phyloP scores from a whole-genome alignment of 2,329 filamentous ascomycete species.

The Dichotomopilus funicola region DNA sequence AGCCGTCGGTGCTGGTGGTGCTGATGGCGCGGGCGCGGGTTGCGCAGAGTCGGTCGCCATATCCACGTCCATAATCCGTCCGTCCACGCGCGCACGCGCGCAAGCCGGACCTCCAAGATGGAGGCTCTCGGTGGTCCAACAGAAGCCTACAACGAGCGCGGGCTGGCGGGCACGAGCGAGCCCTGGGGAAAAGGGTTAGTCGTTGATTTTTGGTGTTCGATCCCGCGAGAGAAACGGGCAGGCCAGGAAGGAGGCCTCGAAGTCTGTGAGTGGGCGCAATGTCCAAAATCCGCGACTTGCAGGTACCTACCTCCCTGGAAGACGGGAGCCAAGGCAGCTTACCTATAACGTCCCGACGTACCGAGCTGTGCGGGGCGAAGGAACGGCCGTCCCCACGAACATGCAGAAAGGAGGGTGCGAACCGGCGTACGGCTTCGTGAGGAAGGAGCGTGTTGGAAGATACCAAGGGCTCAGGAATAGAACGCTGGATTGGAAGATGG shows the following conservation, averaged over 20 bases:
- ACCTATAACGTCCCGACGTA: background rate
- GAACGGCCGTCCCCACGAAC: background rate
- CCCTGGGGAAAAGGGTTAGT: background rate
- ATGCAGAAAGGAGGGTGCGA: too few species aligned
- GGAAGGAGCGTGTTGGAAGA: background rate
- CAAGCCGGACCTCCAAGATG: background rate
- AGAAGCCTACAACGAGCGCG: background rate
- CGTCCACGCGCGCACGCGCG: background rate
- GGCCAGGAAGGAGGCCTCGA: background rate
- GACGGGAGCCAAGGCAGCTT: too few species aligned
- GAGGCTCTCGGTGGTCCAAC: conserved; percentile 2
- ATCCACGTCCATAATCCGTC: conserved; percentile 15
- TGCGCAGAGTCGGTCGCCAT: conserved; percentile 12
- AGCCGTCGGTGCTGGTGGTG: too few species aligned
- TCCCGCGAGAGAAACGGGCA: background rate
- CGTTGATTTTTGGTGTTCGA: background rate
- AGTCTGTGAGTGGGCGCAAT: background rate
- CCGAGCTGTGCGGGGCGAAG: background rate
- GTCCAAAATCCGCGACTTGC: background rate
- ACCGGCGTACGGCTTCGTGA: background rate
- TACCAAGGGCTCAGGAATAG: background rate
- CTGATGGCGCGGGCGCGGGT: background rate
- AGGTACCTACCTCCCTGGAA: background rate
- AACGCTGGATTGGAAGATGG: background rate
- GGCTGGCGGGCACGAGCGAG: background rate